These are phyloP conservation scores for Chrysosporium keratinophilum DNA, from an alignment of 2,329 filamentous ascomycete genomes.

Conservation along the genomic window DNA sequence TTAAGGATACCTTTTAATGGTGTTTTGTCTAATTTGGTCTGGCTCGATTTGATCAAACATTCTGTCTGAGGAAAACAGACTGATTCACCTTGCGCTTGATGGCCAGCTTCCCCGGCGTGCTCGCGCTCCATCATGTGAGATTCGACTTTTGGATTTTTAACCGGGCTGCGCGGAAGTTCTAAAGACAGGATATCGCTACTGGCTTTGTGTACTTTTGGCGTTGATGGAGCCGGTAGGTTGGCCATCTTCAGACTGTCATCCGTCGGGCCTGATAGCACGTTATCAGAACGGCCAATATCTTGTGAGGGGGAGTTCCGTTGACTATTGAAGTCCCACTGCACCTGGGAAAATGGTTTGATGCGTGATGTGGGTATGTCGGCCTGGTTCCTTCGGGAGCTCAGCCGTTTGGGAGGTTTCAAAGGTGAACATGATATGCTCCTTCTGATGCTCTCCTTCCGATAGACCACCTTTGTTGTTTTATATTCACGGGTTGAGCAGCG, in stretches of 20 bases:
- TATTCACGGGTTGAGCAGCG: conserved; percentile 4
- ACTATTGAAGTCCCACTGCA: conserved; percentile 20
- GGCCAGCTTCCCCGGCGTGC: not conserved
- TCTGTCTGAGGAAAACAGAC: not conserved
- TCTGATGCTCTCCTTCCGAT: conserved; percentile 13
- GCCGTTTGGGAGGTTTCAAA: not conserved
- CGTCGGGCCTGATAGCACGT: not conserved
- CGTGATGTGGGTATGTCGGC: not conserved
- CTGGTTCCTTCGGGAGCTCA: not conserved
- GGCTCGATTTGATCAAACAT: too few relatives aligned
- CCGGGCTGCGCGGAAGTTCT: not conserved
- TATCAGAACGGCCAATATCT: not conserved
- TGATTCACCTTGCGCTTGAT: not conserved
- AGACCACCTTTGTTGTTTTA: conserved; percentile 14
- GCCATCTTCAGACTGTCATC: not conserved
- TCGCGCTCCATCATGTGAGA: conserved; percentile 1
- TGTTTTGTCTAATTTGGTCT: not conserved
- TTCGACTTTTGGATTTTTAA: not conserved
- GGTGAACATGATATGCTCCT: conserved; percentile 11
- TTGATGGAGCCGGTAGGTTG: not conserved
- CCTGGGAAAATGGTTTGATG: conserved; percentile 28
- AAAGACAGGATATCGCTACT: not conserved
- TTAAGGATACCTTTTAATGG: conserved; percentile 16
- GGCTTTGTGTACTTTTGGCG: not conserved
- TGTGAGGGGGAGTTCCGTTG: not conserved